These are phyloP conservation scores for Capsella rubella DNA, from an alignment of 441 rosid species.

Conservation along the genomic window DNA sequence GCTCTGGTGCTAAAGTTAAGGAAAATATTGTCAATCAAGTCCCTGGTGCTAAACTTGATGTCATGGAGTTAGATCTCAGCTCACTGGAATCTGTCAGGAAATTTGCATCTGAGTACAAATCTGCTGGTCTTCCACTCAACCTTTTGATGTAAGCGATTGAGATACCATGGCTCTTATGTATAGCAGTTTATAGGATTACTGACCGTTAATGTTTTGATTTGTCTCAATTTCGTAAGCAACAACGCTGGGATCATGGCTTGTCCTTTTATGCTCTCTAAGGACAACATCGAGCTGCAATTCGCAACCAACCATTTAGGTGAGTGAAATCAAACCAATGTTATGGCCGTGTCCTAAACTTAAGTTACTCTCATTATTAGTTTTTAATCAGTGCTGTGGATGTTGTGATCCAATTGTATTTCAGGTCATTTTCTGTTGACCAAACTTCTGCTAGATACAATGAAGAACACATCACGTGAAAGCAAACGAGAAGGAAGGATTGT, in stretches of 20 bases:
- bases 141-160: slow-evolving; percentile 63
- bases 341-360: neutral
- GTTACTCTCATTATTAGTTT: neutral
- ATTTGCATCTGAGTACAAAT: slow-evolving; percentile 66
- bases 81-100: slow-evolving; percentile 73
- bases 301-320: slow-evolving; percentile 71
- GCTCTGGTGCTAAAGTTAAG: slow-evolving; percentile 54
- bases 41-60: slow-evolving; percentile 70
- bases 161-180: neutral
- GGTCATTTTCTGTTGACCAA: slow-evolving; percentile 79
- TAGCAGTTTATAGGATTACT: neutral
- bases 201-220: slow-evolving; percentile 6
- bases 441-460: slow-evolving; percentile 69
- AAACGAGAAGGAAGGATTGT: slow-evolving; percentile 73
- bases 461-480: slow-evolving; percentile 59
- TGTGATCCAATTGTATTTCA: slow-evolving; percentile 40
- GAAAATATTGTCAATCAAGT: slow-evolving; percentile 58
- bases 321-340: neutral
- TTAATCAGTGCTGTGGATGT: slow-evolving; percentile 3
- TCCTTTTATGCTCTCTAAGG: slow-evolving; percentile 65
- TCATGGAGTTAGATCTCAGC: slow-evolving; percentile 83
- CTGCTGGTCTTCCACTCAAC: slow-evolving; percentile 64
- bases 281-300: slow-evolving; percentile 65
- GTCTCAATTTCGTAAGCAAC: slow-evolving; percentile 50
- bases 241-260: slow-evolving; percentile 73